Evolutionary conservation across 169 alveolate species (phyloP), one percentile per base, ranked within the genome.

Genomic region (Plasmodium gaboni): DNA sequence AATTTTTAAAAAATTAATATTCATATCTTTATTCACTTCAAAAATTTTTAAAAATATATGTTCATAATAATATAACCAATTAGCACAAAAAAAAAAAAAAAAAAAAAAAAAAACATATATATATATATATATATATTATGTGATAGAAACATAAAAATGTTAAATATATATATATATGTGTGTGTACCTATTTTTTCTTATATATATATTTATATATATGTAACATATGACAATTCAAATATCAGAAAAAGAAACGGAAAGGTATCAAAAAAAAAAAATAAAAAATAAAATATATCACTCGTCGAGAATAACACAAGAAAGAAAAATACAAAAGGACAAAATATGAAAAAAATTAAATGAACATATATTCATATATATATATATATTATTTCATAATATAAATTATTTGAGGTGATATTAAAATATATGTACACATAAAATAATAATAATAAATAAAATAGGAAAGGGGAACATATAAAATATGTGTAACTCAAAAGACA

Each of bases 11-110:
- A 28, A 8, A 2, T 8, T 10, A 67, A 67, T 67, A 22, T 80
- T 80, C 71, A 15, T 80, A 51, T n/a, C 71, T 73, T 24, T 53
- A 51, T 51, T 7, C 15, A 53, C 69, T 9, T 17, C 46, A 60
- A 24, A 10, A 60, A 59, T n/a, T n/a, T 28, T 28, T 28, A 60
- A 24, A 60, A 24, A 50, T 46, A 46, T 46, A 46, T 50, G 10
- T 24, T 38, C 50, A 13, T 15, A 12, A 8, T 6, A 15, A 10
- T 8, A 38, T 15, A 28, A 15, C 10, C 6, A 42, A 19, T 60
- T 60, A 67, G 13, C 15, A 2, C 59, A 42, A 15, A 32, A 61
- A 8, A 19, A 22, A 24, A 24, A 17, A 19, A 2, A 59, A 59
- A 10, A 59, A 48, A 8, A 26, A 24, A 64, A 26, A 64, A 64